phyloP scores from a whole-genome alignment of 306 rosid species.

The Cicer cuneatum region DNA sequence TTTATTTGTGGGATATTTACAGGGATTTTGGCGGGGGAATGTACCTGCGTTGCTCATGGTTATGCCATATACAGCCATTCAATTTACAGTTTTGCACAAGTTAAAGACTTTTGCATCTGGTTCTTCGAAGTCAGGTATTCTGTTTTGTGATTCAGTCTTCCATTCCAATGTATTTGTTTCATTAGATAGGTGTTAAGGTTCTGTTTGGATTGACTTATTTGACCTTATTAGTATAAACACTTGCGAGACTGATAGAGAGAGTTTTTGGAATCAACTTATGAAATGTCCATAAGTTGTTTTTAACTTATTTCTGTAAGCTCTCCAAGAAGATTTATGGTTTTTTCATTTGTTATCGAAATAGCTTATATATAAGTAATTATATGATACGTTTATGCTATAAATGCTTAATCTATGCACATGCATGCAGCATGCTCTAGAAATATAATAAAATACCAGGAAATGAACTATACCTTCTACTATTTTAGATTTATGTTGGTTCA shows the following conservation, averaged over 20 bases:
- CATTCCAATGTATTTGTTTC: neutral
- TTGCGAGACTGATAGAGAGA: too few relatives aligned
- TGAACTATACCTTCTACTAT: conserved; percentile 4
- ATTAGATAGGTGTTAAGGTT: neutral
- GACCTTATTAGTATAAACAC: too few relatives aligned
- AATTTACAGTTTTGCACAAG: conserved; percentile 82
- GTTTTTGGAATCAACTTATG: too few relatives aligned
- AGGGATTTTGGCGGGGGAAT: conserved; percentile 99
- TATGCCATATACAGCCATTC: conserved; percentile 97
- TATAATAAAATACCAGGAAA: neutral
- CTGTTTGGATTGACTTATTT: too few relatives aligned
- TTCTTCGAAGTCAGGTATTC: conserved; percentile 79
- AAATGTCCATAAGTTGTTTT: too few relatives aligned
- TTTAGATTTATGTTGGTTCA: conserved; percentile 39
- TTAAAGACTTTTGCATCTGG: conserved; percentile 88
- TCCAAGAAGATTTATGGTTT: too few relatives aligned
- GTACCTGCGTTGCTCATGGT: conserved; percentile 98
- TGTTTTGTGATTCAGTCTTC: conserved; percentile 19
- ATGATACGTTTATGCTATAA: too few relatives aligned
- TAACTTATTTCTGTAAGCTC: too few relatives aligned
- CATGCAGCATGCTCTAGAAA: neutral
- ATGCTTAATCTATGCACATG: neutral
- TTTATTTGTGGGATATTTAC: conserved; percentile 19
- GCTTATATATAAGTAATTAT: too few relatives aligned
- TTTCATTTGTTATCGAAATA: too few relatives aligned